Base-by-base conservation (phyloP, 306 rosid genomes). In the Quercus engelmannii region DNA sequence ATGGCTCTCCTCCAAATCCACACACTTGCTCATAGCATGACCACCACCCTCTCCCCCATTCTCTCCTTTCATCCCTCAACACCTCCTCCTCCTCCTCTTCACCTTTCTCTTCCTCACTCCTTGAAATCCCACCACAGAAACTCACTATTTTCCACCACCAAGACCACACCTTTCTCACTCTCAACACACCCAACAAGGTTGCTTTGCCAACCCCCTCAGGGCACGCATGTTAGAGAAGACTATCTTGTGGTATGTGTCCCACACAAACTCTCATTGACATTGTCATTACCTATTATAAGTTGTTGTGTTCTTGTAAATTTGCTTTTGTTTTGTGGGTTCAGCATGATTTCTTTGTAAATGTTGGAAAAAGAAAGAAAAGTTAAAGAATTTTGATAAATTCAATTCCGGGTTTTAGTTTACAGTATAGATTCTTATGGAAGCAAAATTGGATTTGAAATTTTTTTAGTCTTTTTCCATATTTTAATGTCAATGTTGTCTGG, bases 221-320 rank as follows among this genome's bases (percentile, higher is more conserved):
- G 98, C 11, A 91, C 84, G 77, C 59, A 87, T 71, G 79, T 95
- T 55, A 80, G 85, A 73, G 89, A 91, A 18, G 96, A 91, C 80
- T 92, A 95, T 86, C 97, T 92, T 68, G 99, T 95, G 91, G 99
- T 93, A 85, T 75, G 87, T 33, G 14, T 19, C 55, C 14, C 59
- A 20, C 23, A 7, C 7, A 51, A 30, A 30, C 33, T 56, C 77
- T n/a, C 49, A 56, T 30, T 65, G 12, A 3, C 65, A 23, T 63
- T 67, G 6, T 31, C 25, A 33, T 65, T 2, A 49, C 54, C 6
- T 38, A 15, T 23, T 65, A 21, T 49, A 8, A 20, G 43, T 14
- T 18, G 21, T 7, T 33, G 35, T 33, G 43, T 51, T 20, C 25
- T 13, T 28, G 51, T 67, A 10, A 26, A 7, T 15, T 19, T 65